Percentiles rank a stretch among this genome's conserved stretches.
Conservation (phyloP, 306 rosid species). For the Rubus idaeus region DNA sequence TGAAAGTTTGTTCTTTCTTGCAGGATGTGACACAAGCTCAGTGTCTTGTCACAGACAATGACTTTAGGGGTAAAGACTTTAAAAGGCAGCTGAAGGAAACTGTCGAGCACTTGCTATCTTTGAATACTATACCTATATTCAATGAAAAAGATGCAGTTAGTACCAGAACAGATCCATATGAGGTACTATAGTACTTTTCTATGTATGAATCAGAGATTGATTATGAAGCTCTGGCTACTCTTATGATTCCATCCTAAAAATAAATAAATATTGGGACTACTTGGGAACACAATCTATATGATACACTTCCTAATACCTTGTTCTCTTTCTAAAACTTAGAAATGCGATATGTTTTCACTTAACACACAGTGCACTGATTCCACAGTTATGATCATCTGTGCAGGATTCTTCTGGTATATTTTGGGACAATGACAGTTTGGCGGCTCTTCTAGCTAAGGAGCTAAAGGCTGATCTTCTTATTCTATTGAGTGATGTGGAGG, state of each 20-base stretch:
- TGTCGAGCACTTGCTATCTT: conserved; percentile 58
- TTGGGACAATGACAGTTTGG: conserved; percentile 99
- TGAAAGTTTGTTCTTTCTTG: conserved; percentile 24
- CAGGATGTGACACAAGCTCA: conserved; percentile 91
- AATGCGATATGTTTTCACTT: background rate
- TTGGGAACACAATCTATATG: background rate
- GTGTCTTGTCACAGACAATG: conserved; percentile 91
- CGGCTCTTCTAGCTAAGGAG: conserved; percentile 92
- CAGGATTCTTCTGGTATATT: conserved; percentile 98
- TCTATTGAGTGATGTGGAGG: conserved; percentile 91
- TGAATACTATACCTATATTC: conserved; percentile 78
- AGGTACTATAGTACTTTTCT: conserved; percentile 50
- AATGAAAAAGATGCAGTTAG: conserved; percentile 96
- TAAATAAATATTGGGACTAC: background rate
- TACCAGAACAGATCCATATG: conserved; percentile 94
- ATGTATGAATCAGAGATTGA: background rate
- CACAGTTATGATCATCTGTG: conserved; percentile 21
- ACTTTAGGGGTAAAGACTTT: conserved; percentile 83
- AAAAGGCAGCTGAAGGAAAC: conserved; percentile 77
- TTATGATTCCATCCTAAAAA: background rate
- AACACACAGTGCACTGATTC: conserved; percentile 1
- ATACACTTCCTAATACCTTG: background rate
- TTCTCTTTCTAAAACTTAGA: background rate
- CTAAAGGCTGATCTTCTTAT: conserved; percentile 91
- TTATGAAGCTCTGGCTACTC: background rate